Evolutionary conservation across 2,329 filamentous ascomycete species (phyloP).

Genomic region (Thermochaetoides dissita): DNA sequence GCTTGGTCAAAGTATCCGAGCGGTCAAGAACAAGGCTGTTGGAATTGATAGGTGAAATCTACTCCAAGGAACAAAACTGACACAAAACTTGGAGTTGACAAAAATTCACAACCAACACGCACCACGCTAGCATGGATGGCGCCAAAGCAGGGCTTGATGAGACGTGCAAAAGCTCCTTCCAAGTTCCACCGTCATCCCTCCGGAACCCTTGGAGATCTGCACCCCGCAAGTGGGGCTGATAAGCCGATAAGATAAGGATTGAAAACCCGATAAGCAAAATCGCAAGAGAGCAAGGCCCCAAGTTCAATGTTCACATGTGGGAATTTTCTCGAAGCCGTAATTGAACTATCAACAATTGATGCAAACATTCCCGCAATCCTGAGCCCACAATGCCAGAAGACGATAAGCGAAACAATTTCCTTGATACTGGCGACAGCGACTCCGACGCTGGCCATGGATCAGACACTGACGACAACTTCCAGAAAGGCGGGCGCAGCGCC

Average conservation of each 20-base stretch:
- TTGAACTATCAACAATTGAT: neutral
- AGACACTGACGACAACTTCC: conserved; percentile 55
- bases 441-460: conserved; percentile 46
- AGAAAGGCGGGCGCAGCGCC: conserved; percentile 45
- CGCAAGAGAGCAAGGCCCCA: neutral
- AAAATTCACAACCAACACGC: too few species aligned
- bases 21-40: too few species aligned
- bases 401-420: conserved; percentile 59
- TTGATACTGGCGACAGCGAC: conserved; percentile 47
- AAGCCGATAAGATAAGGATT: conserved; percentile 6
- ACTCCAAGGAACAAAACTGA: too few species aligned
- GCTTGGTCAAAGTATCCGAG: too few species aligned
- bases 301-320: neutral
- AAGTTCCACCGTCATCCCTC: neutral
- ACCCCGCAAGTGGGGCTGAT: conserved; percentile 4
- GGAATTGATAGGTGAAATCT: too few species aligned
- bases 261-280: conserved; percentile 5
- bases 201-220: neutral
- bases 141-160: too few species aligned
- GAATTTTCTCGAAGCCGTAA: conserved; percentile 1
- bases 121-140: too few species aligned
- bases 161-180: neutral
- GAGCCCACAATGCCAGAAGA: conserved; percentile 38
- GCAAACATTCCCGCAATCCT: neutral
- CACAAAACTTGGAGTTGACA: too few species aligned